These are phyloP conservation scores for Blumeria graminis DNA, from an alignment of 2,329 filamentous ascomycete genomes.

Conservation along the genomic window DNA sequence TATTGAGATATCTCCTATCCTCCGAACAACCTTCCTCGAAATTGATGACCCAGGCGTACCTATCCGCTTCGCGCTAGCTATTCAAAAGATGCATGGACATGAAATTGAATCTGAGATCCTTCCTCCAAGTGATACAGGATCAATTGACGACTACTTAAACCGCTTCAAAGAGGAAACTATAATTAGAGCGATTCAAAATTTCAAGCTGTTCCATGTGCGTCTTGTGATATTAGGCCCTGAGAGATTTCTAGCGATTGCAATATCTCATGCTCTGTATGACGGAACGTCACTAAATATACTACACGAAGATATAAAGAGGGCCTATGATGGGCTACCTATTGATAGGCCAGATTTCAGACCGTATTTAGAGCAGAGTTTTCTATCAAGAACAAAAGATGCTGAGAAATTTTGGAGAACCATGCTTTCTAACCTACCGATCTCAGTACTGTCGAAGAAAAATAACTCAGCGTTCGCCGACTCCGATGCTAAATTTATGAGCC, in stretches of 20 bases:
- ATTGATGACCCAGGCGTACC: slow-evolving; percentile 35
- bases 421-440: slow-evolving; percentile 26
- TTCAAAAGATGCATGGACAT: slow-evolving; percentile 14
- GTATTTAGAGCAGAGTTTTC: slow-evolving; percentile 25
- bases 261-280: slow-evolving; percentile 75
- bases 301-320: slow-evolving; percentile 42
- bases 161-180: slow-evolving; percentile 19
- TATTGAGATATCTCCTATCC: slow-evolving; percentile 36
- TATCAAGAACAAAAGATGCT: slow-evolving; percentile 20
- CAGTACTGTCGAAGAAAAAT: slow-evolving; percentile 17
- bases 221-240: slow-evolving; percentile 17
- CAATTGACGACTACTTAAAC: slow-evolving; percentile 16
- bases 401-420: slow-evolving; percentile 47
- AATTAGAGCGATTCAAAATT: slow-evolving; percentile 15
- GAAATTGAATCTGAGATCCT: background rate
- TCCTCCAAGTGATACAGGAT: background rate
- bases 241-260: slow-evolving; percentile 35
- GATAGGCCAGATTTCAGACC: slow-evolving; percentile 24
- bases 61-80: slow-evolving; percentile 29
- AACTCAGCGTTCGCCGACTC: slow-evolving; percentile 2
- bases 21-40: slow-evolving; percentile 50
- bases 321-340: slow-evolving; percentile 27
- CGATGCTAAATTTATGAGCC: slow-evolving; percentile 17
- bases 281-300: slow-evolving; percentile 60
- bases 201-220: slow-evolving; percentile 25